These are phyloP conservation scores for Chaetomium tenue DNA, from an alignment of 495 filamentous ascomycete genomes.

Conservation along the genomic window DNA sequence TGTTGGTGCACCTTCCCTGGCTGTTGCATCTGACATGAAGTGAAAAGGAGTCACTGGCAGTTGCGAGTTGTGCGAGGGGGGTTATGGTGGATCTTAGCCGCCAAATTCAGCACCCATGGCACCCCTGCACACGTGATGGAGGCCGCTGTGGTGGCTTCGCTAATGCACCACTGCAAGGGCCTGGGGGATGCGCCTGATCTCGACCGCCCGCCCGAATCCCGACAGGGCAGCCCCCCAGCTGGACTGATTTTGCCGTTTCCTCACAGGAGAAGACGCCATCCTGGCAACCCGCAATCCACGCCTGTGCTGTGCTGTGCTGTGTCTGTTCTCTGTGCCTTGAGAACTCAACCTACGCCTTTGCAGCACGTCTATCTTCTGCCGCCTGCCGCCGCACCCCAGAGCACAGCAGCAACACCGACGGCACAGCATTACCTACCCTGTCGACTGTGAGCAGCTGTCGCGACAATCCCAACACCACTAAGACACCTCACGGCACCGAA, in stretches of 20 bases:
- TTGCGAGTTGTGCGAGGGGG: background rate
- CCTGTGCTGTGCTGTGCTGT: conserved; percentile 6
- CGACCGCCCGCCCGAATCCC: conserved; percentile 26
- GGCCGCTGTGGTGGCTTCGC: conserved; percentile 28
- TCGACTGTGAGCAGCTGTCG: background rate
- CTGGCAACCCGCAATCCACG: conserved; percentile 20
- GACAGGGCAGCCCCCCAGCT: conserved; percentile 18
- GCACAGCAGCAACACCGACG: background rate
- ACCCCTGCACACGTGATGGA: conserved; percentile 34
- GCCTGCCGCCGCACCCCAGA: background rate
- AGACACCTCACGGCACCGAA: background rate
- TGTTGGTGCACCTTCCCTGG: background rate
- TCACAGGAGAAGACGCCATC: conserved; percentile 18
- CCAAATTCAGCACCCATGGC: conserved; percentile 14
- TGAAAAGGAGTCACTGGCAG: background rate
- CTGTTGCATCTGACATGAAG: background rate
- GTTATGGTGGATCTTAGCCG: background rate
- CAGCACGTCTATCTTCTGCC: background rate
- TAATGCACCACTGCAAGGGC: conserved; percentile 26
- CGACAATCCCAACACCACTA: conserved; percentile 1
- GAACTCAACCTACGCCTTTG: conserved; percentile 9
- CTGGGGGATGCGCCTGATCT: conserved; percentile 29
- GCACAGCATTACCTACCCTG: background rate
- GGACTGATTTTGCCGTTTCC: conserved; percentile 28
- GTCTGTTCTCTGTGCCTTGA: background rate